Evolutionary conservation across 306 rosid genomes (phyloP).

Genomic region (Leucaena leucocephala): DNA sequence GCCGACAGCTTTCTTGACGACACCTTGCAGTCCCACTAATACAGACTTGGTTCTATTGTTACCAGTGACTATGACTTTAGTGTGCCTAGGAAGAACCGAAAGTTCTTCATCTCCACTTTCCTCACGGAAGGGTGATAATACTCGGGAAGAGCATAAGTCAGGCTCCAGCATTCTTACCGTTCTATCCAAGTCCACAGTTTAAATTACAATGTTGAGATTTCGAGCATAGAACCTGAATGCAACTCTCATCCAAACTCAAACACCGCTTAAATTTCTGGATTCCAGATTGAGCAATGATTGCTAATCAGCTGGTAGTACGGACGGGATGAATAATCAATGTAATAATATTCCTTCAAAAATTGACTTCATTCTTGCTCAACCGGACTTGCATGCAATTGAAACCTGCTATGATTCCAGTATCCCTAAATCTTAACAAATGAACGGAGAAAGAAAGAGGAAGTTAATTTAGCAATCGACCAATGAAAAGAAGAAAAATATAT

Average conservation of each 20-base stretch:
- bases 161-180: constrained; percentile 52
- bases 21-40: constrained; percentile 77
- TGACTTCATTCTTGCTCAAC: neutral
- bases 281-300: neutral
- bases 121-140: constrained; percentile 56
- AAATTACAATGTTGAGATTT: neutral
- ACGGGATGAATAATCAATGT: neutral
- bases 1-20: constrained; percentile 80
- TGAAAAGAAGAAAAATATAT: neutral
- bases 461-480: neutral
- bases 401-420: neutral
- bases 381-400: neutral
- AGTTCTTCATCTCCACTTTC: constrained; percentile 79
- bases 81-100: constrained; percentile 74
- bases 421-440: neutral
- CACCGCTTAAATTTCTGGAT: constrained; percentile 18
- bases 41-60: constrained; percentile 76
- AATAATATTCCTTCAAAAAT: neutral
- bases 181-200: neutral
- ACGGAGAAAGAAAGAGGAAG: neutral
- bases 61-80: constrained; percentile 77
- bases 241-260: neutral
- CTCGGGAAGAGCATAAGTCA: constrained; percentile 60
- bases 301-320: neutral
- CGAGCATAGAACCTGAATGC: constrained; percentile 1